Conservation (phyloP, 495 filamentous ascomycete species). For the Xylaria intraflava region DNA sequence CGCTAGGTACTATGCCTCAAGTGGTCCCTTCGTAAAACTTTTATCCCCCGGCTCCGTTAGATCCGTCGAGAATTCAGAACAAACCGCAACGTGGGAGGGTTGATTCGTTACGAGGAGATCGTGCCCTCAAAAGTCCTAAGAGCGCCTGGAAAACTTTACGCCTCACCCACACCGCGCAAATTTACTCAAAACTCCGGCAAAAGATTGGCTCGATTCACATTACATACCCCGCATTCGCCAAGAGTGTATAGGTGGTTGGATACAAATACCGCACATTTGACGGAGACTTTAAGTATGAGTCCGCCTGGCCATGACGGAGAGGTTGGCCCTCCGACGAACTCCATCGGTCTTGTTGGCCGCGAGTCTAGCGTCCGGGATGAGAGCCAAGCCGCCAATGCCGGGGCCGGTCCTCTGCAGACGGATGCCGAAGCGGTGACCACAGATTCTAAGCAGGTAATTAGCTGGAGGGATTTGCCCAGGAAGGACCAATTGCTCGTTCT, state of each 20-base stretch:
- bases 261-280: background rate
- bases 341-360: background rate
- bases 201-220: no score
- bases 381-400: background rate
- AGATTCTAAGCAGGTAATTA: slow-evolving; percentile 35
- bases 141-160: no score
- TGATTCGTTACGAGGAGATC: no score
- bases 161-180: no score
- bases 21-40: no score
- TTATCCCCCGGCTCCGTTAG: background rate
- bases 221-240: background rate
- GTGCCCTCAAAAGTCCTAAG: no score
- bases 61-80: background rate
- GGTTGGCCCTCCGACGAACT: background rate
- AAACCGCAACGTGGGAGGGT: background rate
- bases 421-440: background rate
- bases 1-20: no score
- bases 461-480: slow-evolving; percentile 63
- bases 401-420: background rate
- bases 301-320: no score
- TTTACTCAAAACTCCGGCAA: no score
- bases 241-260: no score
- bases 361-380: background rate
- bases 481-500: slow-evolving; percentile 72
- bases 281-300: background rate